phyloP scores from a whole-genome alignment of 129 eudicot genomes.

The sunflower (Helianthus annuus) region DNA sequence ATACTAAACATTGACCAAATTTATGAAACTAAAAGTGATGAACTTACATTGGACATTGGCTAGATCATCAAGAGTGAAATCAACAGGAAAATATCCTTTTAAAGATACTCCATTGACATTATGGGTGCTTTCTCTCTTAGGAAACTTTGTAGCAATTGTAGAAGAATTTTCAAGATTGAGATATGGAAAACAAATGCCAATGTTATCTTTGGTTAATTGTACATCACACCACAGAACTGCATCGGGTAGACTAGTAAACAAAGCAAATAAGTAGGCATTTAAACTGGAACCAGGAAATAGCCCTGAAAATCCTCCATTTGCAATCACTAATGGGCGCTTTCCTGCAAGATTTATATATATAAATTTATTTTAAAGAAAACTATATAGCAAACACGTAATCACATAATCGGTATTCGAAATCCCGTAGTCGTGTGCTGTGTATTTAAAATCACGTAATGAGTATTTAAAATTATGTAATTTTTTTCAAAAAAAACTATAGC shows the following conservation, averaged over 20 bases:
- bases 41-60: conserved; percentile 20
- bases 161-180: conserved; percentile 43
- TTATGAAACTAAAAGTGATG: not conserved
- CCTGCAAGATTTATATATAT: conserved; percentile 31
- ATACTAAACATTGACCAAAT: not conserved
- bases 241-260: conserved; percentile 27
- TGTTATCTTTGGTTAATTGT: conserved; percentile 54
- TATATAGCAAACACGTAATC: no score
- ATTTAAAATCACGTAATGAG: no score
- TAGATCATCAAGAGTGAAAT: conserved; percentile 54
- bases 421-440: no score
- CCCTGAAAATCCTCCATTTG: conserved; percentile 71
- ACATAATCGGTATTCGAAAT: no score
- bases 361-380: no score
- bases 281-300: conserved; percentile 49
- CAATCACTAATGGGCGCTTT: conserved; percentile 40
- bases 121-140: conserved; percentile 28
- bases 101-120: conserved; percentile 39
- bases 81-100: conserved; percentile 51
- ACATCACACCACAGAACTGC: conserved; percentile 54
- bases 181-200: conserved; percentile 54
- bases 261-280: conserved; percentile 37
- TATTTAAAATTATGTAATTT: no score
- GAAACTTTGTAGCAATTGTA: not conserved
- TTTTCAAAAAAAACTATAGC: no score